These are phyloP conservation scores for Inga leiocalycina DNA, from an alignment of 306 rosid genomes.

Conservation along the genomic window DNA sequence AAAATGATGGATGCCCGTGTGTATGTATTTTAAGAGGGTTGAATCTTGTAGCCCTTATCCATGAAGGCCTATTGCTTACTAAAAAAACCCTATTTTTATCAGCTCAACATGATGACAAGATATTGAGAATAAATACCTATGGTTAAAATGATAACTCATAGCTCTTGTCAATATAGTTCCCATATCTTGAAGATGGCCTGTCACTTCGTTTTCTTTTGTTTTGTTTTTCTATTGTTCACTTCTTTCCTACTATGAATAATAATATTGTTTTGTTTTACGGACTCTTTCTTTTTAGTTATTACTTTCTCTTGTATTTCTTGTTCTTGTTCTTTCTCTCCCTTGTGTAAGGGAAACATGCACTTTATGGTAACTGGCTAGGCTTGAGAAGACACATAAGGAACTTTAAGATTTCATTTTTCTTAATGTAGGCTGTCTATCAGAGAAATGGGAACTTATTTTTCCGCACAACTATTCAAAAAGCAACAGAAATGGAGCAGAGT, in stretches of 20 bases:
- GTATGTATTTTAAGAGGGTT: neutral
- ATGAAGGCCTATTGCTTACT: neutral
- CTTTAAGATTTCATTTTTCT: neutral
- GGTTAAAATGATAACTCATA: neutral
- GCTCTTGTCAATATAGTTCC: neutral
- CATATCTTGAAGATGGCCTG: neutral
- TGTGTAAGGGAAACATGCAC: neutral
- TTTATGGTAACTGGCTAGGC: neutral
- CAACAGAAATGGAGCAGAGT: constrained; percentile 69
- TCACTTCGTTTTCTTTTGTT: neutral
- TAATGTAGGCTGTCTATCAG: constrained; percentile 65
- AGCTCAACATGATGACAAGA: neutral
- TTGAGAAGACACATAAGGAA: neutral
- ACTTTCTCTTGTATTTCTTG: neutral
- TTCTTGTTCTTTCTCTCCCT: neutral
- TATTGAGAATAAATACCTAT: neutral
- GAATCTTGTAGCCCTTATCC: neutral
- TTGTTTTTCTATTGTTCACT: neutral
- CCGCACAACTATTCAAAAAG: constrained; percentile 61
- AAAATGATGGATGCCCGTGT: neutral
- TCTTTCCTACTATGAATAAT: neutral
- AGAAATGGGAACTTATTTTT: constrained; percentile 71
- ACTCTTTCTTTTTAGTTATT: neutral
- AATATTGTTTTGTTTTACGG: neutral
- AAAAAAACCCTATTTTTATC: neutral